phyloP scores from a whole-genome alignment of 23 red algal genomes.

The Gracilariopsis chorda region DNA sequence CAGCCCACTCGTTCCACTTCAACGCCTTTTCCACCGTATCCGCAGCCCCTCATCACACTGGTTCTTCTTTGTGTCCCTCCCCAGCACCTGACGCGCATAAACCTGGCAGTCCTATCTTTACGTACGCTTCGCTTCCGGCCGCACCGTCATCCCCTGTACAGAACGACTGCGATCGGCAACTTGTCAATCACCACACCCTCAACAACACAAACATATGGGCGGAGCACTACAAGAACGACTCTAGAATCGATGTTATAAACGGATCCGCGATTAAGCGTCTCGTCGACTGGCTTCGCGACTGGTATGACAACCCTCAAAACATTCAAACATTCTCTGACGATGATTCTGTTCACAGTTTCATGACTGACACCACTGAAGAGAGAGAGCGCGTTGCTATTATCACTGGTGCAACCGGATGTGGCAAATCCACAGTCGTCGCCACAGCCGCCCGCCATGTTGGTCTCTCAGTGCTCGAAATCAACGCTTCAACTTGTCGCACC shows the following conservation, averaged over 20 bases:
- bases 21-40: background rate
- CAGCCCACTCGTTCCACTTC: background rate
- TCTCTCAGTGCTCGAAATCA: constrained; percentile 66
- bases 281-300: constrained; percentile 32
- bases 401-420: constrained; percentile 53
- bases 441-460: constrained; percentile 46
- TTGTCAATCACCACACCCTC: background rate
- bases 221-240: constrained; percentile 27
- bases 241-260: constrained; percentile 61
- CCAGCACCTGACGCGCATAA: background rate
- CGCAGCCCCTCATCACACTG: background rate
- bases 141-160: background rate
- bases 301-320: constrained; percentile 7
- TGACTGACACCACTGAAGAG: background rate
- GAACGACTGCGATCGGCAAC: no score
- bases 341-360: background rate
- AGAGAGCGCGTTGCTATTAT: constrained; percentile 45
- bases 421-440: constrained; percentile 60
- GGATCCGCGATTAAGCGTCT: constrained; percentile 26
- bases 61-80: no score
- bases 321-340: background rate
- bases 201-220: constrained; percentile 27
- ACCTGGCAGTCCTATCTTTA: background rate
- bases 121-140: background rate
- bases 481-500: constrained; percentile 43